These are phyloP conservation scores for Diddensiella santjacobensis DNA, from an alignment of 805 yeast genomes.

Conservation along the genomic window DNA sequence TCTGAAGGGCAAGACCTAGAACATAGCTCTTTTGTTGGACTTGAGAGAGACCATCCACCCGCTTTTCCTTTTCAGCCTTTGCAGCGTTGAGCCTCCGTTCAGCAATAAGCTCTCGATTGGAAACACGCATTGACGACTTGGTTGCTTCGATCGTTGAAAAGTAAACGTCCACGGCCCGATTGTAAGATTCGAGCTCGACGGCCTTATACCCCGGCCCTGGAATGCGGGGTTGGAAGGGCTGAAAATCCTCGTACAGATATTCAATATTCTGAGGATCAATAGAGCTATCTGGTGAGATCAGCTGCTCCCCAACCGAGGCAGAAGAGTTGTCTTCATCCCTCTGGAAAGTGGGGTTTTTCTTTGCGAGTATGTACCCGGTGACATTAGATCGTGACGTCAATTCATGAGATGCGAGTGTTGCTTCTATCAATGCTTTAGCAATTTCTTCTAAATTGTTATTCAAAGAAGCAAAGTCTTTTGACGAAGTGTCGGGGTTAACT, in stretches of 20 bases:
- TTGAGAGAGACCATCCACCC: conserved; percentile 59
- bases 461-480: neutral
- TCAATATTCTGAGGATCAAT: conserved; percentile 37
- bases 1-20: conserved; percentile 71
- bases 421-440: conserved; percentile 42
- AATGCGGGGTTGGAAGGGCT: conserved; percentile 57
- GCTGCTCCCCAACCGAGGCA: conserved; percentile 12
- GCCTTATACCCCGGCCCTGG: conserved; percentile 33
- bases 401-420: conserved; percentile 43
- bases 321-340: conserved; percentile 34
- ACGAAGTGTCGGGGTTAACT: conserved; percentile 39
- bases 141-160: conserved; percentile 83
- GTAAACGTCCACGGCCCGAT: conserved; percentile 74
- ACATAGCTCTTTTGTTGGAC: conserved; percentile 60
- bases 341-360: conserved; percentile 50
- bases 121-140: conserved; percentile 67
- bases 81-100: conserved; percentile 72
- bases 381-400: conserved; percentile 37
- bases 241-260: conserved; percentile 59
- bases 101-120: conserved; percentile 74
- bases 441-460: conserved; percentile 32
- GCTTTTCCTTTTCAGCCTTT: conserved; percentile 62
- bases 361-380: conserved; percentile 61
- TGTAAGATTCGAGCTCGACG: conserved; percentile 59
- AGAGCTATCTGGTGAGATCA: conserved; percentile 14